A percentile compares a stretch with the other conserved stretches of the same genome.
Conservation (phyloP, 345 rosid species). For the Fremontodendron californicum region DNA sequence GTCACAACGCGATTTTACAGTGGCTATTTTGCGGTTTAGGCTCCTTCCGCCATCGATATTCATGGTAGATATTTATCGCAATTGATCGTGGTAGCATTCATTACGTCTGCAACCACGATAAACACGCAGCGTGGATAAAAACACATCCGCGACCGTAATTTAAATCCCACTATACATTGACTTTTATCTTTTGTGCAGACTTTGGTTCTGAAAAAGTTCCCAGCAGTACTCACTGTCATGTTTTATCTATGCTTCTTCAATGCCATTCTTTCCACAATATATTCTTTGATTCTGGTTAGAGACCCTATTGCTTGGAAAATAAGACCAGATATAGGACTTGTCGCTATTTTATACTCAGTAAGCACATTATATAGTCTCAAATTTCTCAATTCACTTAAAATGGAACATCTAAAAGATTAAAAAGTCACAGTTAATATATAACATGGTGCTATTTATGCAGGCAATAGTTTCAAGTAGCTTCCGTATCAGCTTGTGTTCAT, state of each 20-base stretch:
- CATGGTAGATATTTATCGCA: no score
- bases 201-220: slow-evolving; percentile 22
- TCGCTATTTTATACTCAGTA: slow-evolving; percentile 21
- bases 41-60: no score
- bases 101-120: no score
- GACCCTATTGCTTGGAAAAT: slow-evolving; percentile 25
- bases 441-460: slow-evolving; percentile 3
- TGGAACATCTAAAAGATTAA: neutral
- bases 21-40: no score
- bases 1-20: no score
- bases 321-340: slow-evolving; percentile 12
- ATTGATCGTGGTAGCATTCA: no score
- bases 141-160: no score
- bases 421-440: neutral
- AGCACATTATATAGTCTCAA: neutral
- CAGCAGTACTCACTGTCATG: slow-evolving; percentile 12
- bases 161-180: neutral
- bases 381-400: neutral
- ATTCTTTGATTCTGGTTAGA: slow-evolving; percentile 6
- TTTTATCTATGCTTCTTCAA: slow-evolving; percentile 12
- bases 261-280: slow-evolving; percentile 1
- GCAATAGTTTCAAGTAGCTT: slow-evolving; percentile 14
- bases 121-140: no score
- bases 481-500: slow-evolving; percentile 5
- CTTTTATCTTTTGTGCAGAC: slow-evolving; percentile 26